A percentile compares a stretch with the other conserved stretches of the same genome.
phyloP scores from a whole-genome alignment of 73 alveolate species.

The Stentor coeruleus region DNA sequence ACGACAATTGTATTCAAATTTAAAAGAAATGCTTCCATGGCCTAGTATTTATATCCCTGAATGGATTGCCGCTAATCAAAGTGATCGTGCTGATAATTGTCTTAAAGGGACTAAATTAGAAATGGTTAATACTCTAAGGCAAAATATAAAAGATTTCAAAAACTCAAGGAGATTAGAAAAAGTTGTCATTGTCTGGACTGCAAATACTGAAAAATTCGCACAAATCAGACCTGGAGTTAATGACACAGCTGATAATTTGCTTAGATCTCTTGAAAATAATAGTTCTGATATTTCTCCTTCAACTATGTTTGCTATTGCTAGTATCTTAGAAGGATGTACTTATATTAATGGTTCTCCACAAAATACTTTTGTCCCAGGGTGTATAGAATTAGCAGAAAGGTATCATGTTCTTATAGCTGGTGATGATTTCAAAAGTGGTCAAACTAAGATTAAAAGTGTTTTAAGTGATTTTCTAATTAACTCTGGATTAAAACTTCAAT shows the following conservation, averaged over 20 bases:
- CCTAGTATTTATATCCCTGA: conserved; percentile 79
- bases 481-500: conserved; percentile 60
- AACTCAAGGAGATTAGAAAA: conserved; percentile 60
- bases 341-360: conserved; percentile 85
- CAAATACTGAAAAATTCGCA: conserved; percentile 83
- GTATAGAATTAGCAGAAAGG: conserved; percentile 67
- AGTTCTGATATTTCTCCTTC: conserved; percentile 53
- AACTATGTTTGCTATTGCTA: conserved; percentile 49
- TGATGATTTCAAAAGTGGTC: conserved; percentile 86
- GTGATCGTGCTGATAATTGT: conserved; percentile 88
- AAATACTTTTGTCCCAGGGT: conserved; percentile 78
- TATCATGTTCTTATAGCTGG: conserved; percentile 57
- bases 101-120: conserved; percentile 72
- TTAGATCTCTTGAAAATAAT: conserved; percentile 46
- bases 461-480: conserved; percentile 71
- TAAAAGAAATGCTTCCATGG: conserved; percentile 61
- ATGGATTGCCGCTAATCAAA: conserved; percentile 93
- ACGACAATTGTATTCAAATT: conserved; percentile 38
- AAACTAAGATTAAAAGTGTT: conserved; percentile 77
- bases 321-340: conserved; percentile 81
- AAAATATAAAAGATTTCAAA: conserved; percentile 72
- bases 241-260: conserved; percentile 72
- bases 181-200: conserved; percentile 87
- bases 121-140: conserved; percentile 68
- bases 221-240: conserved; percentile 58